Conservation (phyloP, 176 grass and related monocot genomes). For the Tillandsia fasciculata region DNA sequence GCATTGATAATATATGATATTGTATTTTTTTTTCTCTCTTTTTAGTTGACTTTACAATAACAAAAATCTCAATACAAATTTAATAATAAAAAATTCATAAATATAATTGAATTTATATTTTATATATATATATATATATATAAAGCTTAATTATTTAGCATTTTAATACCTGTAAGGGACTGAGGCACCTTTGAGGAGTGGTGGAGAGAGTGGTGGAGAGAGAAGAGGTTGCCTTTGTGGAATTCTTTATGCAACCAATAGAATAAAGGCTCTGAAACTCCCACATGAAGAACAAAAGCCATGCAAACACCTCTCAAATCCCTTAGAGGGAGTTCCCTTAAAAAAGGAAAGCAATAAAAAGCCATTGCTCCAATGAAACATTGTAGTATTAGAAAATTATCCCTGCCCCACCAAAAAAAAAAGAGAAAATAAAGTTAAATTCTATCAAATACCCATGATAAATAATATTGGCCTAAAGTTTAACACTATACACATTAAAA, state of each 20-base stretch:
- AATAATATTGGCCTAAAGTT: background rate
- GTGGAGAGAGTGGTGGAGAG: slow-evolving; percentile 57
- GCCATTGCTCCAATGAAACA: slow-evolving; percentile 38
- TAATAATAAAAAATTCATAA: no score
- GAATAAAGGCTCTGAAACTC: slow-evolving; percentile 50
- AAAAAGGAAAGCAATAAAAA: slow-evolving; percentile 34
- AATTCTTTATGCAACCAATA: slow-evolving; percentile 49
- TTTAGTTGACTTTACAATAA: no score
- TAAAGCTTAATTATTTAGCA: background rate
- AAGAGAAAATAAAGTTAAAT: slow-evolving; percentile 1
- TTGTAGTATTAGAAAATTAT: slow-evolving; percentile 86
- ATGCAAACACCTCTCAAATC: slow-evolving; percentile 33
- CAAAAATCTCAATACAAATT: no score
- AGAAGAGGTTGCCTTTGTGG: slow-evolving; percentile 46
- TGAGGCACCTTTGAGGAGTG: slow-evolving; percentile 61
- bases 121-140: no score
- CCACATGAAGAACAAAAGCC: slow-evolving; percentile 35
- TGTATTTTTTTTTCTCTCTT: no score
- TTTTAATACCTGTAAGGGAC: slow-evolving; percentile 51
- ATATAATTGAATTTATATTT: no score
- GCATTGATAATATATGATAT: no score
- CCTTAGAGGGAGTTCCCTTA: slow-evolving; percentile 50
- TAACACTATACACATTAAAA: no score
- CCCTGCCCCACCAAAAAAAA: slow-evolving; percentile 31
- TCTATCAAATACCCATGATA: background rate